phyloP scores from a whole-genome alignment of 371 early-diverging fungal genomes.

The Capillidium heterosporum region DNA sequence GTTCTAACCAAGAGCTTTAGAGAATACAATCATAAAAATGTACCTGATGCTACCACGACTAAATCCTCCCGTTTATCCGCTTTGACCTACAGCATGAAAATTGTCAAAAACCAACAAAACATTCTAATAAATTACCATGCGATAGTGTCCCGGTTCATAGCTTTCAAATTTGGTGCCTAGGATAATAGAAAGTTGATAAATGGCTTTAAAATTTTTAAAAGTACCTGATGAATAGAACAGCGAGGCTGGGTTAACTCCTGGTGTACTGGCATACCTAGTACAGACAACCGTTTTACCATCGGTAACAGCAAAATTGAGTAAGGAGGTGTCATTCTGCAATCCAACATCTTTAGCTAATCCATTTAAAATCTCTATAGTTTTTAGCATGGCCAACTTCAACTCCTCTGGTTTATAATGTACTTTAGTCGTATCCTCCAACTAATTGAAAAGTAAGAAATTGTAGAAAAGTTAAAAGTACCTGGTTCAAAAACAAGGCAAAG shows the following conservation, averaged over 20 bases:
- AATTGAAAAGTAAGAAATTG: background rate
- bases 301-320: constrained; percentile 77
- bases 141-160: constrained; percentile 41
- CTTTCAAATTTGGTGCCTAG: constrained; percentile 34
- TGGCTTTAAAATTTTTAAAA: constrained; percentile 11
- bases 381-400: constrained; percentile 50
- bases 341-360: constrained; percentile 42
- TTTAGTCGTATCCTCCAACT: constrained; percentile 32
- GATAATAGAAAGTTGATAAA: background rate
- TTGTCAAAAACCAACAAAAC: background rate
- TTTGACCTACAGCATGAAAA: constrained; percentile 20
- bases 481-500: constrained; percentile 68
- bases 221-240: constrained; percentile 60
- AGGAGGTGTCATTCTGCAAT: constrained; percentile 29
- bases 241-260: constrained; percentile 49
- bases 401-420: constrained; percentile 27
- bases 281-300: constrained; percentile 64
- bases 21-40: constrained; percentile 1
- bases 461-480: constrained; percentile 16
- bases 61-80: constrained; percentile 65
- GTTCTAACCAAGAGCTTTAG: constrained; percentile 23
- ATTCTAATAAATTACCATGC: constrained; percentile 25
- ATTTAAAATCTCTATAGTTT: constrained; percentile 51
- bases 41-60: constrained; percentile 60
- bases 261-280: constrained; percentile 53